A percentile compares a stretch with the other conserved stretches of the same genome.
Evolutionary conservation across 2,329 filamentous ascomycete genomes (phyloP).

Genomic region (Mariannaea elegans): DNA sequence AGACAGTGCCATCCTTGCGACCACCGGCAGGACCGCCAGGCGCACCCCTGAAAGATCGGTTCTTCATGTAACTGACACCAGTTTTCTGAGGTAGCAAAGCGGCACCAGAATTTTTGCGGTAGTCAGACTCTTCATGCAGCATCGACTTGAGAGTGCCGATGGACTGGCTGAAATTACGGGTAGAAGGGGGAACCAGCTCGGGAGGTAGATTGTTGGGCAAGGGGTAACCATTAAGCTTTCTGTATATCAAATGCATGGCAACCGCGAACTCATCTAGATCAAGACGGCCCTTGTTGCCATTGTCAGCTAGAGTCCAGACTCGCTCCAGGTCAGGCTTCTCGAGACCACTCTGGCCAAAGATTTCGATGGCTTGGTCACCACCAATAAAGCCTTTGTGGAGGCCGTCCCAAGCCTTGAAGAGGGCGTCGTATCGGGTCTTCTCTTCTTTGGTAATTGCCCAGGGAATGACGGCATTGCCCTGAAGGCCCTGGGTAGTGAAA

Average conservation of each 20-base stretch:
- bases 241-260: conserved; percentile 98
- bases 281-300: conserved; percentile 91
- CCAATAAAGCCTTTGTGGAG: conserved; percentile 91
- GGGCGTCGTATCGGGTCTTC: conserved; percentile 93
- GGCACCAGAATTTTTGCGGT: conserved; percentile 87
- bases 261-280: conserved; percentile 98
- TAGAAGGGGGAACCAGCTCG: conserved; percentile 93
- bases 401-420: conserved; percentile 97
- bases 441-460: conserved; percentile 99
- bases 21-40: conserved; percentile 64
- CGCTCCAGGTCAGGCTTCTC: conserved; percentile 90
- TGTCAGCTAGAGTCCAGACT: conserved; percentile 94
- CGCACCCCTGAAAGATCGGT: conserved; percentile 83
- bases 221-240: conserved; percentile 95
- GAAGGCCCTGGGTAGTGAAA: conserved; percentile 86
- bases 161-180: conserved; percentile 90
- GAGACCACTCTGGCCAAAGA: conserved; percentile 94
- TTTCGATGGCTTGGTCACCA: conserved; percentile 93
- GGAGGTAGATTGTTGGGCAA: conserved; percentile 87
- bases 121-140: conserved; percentile 88
- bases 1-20: conserved; percentile 95
- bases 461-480: conserved; percentile 93
- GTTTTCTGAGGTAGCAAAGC: conserved; percentile 94
- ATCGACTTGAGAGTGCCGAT: conserved; percentile 93
- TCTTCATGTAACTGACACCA: conserved; percentile 98